Conservation (phyloP, 176 grass and related monocot genomes). For the Tuctoria greenei region DNA sequence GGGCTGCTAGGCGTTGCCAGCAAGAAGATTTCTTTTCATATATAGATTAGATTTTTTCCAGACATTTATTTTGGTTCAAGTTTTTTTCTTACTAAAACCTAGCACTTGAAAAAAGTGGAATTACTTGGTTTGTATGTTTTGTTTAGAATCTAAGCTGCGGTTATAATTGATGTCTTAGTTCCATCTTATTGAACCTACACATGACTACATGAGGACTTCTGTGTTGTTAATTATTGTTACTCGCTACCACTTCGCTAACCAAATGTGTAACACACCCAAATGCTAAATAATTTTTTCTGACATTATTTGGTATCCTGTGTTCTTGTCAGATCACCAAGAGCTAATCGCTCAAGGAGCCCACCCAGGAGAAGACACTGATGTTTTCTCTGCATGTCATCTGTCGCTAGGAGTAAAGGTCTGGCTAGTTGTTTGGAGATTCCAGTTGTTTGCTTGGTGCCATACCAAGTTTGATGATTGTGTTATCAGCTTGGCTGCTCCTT, state of each 20-base stretch:
- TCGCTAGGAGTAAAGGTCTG: background rate
- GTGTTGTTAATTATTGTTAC: background rate
- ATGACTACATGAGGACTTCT: background rate
- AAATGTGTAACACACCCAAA: background rate
- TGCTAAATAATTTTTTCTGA: background rate
- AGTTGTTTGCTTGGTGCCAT: background rate
- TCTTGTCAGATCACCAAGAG: conserved; percentile 44
- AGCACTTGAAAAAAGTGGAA: background rate
- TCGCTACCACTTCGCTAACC: background rate
- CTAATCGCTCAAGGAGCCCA: conserved; percentile 57
- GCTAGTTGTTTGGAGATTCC: conserved; percentile 18
- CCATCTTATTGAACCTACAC: too few species aligned
- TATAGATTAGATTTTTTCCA: too few species aligned
- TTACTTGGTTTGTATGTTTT: background rate
- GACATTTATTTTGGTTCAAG: too few species aligned
- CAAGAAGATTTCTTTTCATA: too few species aligned
- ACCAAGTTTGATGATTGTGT: conserved; percentile 11
- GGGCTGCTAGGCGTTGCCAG: too few species aligned
- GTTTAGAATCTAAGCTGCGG: background rate
- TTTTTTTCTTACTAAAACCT: background rate
- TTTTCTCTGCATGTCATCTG: conserved; percentile 16
- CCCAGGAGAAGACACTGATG: conserved; percentile 64
- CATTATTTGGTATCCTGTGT: conserved; percentile 15
- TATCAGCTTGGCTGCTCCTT: conserved; percentile 2
- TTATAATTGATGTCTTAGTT: background rate